phyloP scores from a whole-genome alignment of 345 rosid species.

The Linum lewisii region DNA sequence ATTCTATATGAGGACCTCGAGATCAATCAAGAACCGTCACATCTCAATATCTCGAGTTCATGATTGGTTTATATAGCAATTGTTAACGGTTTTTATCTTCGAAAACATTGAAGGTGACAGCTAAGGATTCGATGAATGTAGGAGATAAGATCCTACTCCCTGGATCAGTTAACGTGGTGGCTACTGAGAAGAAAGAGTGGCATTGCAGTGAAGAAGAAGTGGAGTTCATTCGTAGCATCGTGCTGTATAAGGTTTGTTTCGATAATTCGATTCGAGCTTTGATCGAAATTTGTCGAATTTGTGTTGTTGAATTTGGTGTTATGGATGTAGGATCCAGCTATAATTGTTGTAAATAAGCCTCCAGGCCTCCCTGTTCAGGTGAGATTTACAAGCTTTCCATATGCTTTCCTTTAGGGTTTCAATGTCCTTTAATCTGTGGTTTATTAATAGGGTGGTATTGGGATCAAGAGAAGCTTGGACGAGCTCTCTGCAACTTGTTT shows the following conservation, averaged over 20 bases:
- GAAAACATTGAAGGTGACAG: conserved; percentile 52
- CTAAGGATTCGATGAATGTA: conserved; percentile 54
- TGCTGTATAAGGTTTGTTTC: conserved; percentile 58
- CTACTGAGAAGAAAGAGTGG: conserved; percentile 32
- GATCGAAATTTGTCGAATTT: neutral
- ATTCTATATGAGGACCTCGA: too few species aligned
- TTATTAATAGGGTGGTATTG: conserved; percentile 66
- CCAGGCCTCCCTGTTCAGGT: conserved; percentile 95
- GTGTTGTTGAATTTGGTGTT: conserved; percentile 14
- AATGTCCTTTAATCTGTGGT: neutral
- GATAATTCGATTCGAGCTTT: conserved; percentile 2
- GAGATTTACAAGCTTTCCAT: conserved; percentile 11
- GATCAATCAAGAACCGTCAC: too few species aligned
- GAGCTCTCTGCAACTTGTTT: conserved; percentile 66
- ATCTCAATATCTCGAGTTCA: too few species aligned
- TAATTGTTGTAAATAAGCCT: conserved; percentile 78
- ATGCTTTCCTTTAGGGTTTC: neutral
- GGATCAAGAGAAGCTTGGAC: conserved; percentile 72
- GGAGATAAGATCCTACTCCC: conserved; percentile 85
- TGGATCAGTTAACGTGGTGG: conserved; percentile 30
- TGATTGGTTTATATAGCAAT: too few species aligned
- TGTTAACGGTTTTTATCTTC: too few species aligned
- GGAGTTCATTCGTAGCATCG: conserved; percentile 50
- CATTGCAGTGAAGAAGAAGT: conserved; percentile 50
- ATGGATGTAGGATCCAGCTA: conserved; percentile 54